A percentile compares a stretch with the other conserved stretches of the same genome.
Conservation (phyloP, 2,329 filamentous ascomycete genomes). For the Sporothrix mexicana region DNA sequence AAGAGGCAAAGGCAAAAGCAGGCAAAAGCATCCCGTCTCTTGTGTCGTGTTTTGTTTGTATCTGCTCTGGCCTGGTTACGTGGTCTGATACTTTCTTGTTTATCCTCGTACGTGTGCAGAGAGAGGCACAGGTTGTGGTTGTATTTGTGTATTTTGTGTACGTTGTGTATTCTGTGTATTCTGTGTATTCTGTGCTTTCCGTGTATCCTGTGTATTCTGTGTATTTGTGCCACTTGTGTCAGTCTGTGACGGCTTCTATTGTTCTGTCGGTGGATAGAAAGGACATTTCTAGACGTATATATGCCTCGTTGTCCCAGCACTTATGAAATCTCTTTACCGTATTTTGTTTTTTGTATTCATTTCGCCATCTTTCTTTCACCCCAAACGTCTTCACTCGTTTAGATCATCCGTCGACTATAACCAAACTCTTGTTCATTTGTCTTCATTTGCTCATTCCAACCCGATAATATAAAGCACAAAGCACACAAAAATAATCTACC, state of each 20-base stretch:
- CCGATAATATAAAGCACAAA: not conserved
- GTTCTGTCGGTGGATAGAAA: not conserved
- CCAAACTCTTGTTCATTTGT: not conserved
- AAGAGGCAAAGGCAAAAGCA: too few species aligned
- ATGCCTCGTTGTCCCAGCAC: not conserved
- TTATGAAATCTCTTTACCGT: not conserved
- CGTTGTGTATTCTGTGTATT: not conserved
- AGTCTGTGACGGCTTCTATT: slow-evolving; percentile 20
- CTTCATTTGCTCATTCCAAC: too few species aligned
- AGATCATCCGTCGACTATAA: not conserved
- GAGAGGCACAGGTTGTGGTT: not conserved
- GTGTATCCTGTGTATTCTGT: not conserved
- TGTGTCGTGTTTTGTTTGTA: not conserved
- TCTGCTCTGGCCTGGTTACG: not conserved
- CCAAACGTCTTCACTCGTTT: not conserved
- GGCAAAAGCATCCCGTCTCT: slow-evolving; percentile 11
- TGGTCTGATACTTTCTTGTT: not conserved
- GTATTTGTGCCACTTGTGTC: not conserved
- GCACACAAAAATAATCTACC: not conserved
- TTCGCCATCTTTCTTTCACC: not conserved
- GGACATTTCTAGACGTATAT: not conserved
- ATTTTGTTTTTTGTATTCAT: not conserved
- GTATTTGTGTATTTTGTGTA: not conserved
- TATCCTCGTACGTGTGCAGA: not conserved
- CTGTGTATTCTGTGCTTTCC: not conserved